phyloP scores from a whole-genome alignment of 371 early-diverging fungal species.

The Quaeritorhiza haematococci region DNA sequence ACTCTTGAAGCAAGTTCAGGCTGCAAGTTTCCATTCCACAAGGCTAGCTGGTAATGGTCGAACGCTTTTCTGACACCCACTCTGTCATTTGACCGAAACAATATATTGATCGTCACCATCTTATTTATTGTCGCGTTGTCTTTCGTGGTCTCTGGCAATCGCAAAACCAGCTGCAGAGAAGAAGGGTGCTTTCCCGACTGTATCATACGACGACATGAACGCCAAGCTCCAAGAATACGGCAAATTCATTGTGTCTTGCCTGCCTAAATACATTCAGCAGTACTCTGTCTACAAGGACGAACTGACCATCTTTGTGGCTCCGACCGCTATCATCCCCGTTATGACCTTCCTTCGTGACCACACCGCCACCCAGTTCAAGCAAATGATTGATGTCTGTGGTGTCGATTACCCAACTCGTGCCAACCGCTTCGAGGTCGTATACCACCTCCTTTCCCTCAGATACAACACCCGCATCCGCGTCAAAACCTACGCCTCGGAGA shows the following conservation, averaged over 20 bases:
- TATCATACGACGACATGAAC: neutral
- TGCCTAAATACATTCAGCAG: conserved; percentile 96
- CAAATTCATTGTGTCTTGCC: conserved; percentile 74
- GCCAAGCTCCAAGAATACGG: conserved; percentile 69
- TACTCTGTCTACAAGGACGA: conserved; percentile 96
- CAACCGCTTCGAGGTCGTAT: conserved; percentile 95
- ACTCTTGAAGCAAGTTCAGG: too few species aligned
- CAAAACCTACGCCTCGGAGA: conserved; percentile 93
- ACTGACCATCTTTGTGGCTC: conserved; percentile 86
- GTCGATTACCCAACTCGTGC: conserved; percentile 87
- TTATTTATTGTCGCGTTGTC: conserved; percentile 65
- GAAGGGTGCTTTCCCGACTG: too few species aligned
- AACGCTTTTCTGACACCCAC: too few species aligned
- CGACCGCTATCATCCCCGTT: conserved; percentile 70
- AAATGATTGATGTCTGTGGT: conserved; percentile 79
- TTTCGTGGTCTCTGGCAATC: conserved; percentile 64
- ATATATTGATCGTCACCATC: too few species aligned
- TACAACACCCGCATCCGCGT: conserved; percentile 94
- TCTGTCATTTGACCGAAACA: too few species aligned
- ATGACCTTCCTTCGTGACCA: conserved; percentile 91
- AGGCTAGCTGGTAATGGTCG: too few species aligned
- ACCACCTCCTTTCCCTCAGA: conserved; percentile 81
- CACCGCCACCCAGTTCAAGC: conserved; percentile 87
- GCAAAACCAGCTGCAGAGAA: conserved; percentile 54
- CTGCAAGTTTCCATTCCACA: too few species aligned